Percentiles rank a stretch among this genome's conserved stretches.
These are phyloP conservation scores for Fusarium mundagurra DNA, from an alignment of 2,329 filamentous ascomycete genomes.

Conservation along the genomic window DNA sequence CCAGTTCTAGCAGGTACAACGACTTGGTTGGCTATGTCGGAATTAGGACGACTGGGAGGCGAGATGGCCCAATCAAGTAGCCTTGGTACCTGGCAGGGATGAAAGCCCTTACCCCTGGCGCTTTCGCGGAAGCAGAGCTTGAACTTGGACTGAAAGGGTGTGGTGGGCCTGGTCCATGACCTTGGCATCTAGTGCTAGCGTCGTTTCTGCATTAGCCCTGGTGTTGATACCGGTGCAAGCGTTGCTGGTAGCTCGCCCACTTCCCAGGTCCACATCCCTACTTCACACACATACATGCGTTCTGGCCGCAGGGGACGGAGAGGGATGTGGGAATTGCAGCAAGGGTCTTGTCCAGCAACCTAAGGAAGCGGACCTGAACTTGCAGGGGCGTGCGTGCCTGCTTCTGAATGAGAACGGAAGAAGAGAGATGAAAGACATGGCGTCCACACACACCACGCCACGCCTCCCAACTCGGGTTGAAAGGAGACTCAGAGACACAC, in stretches of 20 bases:
- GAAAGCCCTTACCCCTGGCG: conserved; percentile 11
- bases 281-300: not conserved
- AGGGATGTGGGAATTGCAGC: conserved; percentile 19
- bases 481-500: conserved; percentile 30
- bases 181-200: conserved; percentile 5
- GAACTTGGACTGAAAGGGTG: conserved; percentile 34
- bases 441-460: conserved; percentile 22
- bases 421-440: conserved; percentile 34
- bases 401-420: conserved; percentile 15
- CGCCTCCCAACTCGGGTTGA: conserved; percentile 14
- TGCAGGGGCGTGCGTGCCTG: conserved; percentile 17
- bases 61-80: conserved; percentile 32
- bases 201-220: conserved; percentile 31
- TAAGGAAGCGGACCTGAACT: not conserved
- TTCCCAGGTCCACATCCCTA: conserved; percentile 27
- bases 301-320: conserved; percentile 4
- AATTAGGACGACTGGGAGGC: not conserved
- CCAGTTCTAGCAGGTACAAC: conserved; percentile 9
- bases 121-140: conserved; percentile 21
- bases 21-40: conserved; percentile 13
- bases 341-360: conserved; percentile 19
- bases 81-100: conserved; percentile 40
- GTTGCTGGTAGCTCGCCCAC: conserved; percentile 22
- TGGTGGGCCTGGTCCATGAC: conserved; percentile 22
- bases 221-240: conserved; percentile 30